These are phyloP conservation scores for Petasospora rhodanensis DNA, from an alignment of 1,139 yeast genomes.

Conservation along the genomic window DNA sequence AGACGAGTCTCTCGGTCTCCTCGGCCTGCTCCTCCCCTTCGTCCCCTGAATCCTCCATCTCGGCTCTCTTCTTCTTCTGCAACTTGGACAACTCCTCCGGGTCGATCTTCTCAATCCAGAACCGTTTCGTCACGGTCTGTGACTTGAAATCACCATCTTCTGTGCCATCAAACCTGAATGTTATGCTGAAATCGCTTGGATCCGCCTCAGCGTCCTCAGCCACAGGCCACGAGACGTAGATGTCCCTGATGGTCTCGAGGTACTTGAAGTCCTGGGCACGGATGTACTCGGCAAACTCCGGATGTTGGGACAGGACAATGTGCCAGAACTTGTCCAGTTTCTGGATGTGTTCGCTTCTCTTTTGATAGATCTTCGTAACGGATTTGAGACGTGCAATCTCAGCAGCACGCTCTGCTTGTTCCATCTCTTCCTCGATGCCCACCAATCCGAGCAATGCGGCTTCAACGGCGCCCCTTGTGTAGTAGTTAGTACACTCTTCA, in stretches of 20 bases:
- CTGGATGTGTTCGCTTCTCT: slow-evolving; percentile 42
- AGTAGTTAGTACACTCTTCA: no score
- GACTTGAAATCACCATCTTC: slow-evolving; percentile 37
- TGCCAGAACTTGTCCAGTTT: slow-evolving; percentile 71
- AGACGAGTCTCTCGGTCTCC: slow-evolving; percentile 40
- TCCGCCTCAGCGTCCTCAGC: slow-evolving; percentile 33
- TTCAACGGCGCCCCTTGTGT: slow-evolving; percentile 20
- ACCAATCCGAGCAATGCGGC: slow-evolving; percentile 23
- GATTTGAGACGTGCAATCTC: slow-evolving; percentile 41
- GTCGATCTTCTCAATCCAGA: slow-evolving; percentile 39
- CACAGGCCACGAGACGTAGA: slow-evolving; percentile 48
- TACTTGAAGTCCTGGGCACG: slow-evolving; percentile 65
- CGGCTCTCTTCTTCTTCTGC: slow-evolving; percentile 6
- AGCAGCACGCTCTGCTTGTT: slow-evolving; percentile 24
- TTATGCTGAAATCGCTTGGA: slow-evolving; percentile 52
- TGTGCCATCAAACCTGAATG: slow-evolving; percentile 41
- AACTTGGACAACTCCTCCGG: slow-evolving; percentile 11
- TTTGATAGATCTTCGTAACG: slow-evolving; percentile 46
- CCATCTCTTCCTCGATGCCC: slow-evolving; percentile 22
- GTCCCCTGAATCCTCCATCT: slow-evolving; percentile 6
- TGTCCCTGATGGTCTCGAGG: slow-evolving; percentile 54
- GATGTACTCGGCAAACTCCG: slow-evolving; percentile 68
- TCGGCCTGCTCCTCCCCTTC: slow-evolving; percentile 39
- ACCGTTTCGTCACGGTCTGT: slow-evolving; percentile 53
- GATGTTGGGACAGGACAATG: slow-evolving; percentile 68